Conservation (phyloP, 1,284 basidiomycete species). For the Sporisorium sorghi region DNA sequence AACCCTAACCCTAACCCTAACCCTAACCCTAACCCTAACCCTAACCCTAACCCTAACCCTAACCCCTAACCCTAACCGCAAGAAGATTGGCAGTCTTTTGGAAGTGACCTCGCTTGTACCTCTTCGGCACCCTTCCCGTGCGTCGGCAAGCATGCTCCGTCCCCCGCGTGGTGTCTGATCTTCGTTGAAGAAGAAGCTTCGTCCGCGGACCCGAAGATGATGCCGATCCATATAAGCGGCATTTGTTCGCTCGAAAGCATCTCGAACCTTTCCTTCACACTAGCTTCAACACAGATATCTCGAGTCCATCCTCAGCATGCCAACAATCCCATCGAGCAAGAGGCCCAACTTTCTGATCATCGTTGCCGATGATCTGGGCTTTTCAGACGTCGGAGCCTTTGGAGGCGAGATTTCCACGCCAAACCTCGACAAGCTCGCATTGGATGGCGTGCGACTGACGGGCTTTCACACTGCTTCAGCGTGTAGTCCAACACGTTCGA, state of each 20-base stretch:
- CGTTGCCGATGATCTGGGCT: constrained; percentile 57
- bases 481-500: constrained; percentile 47
- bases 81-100: neutral
- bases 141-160: neutral
- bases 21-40: too few relatives aligned
- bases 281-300: too few relatives aligned
- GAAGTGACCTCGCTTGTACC: neutral
- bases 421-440: constrained; percentile 59
- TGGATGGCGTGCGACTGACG: constrained; percentile 45
- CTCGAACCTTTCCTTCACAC: neutral
- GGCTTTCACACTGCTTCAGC: constrained; percentile 56
- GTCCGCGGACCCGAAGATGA: neutral
- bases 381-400: constrained; percentile 48
- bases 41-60: too few relatives aligned
- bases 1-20: too few relatives aligned
- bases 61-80: too few relatives aligned
- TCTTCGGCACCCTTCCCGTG: neutral
- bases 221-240: neutral
- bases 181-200: neutral
- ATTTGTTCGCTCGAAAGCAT: neutral
- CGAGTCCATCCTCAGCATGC: neutral
- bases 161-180: neutral
- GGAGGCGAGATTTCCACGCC: constrained; percentile 63
- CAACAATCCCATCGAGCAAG: neutral
- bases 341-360: constrained; percentile 37